Evolutionary conservation across 768 basidiomycete species (phyloP).

Genomic region (Scleroderma bovista): DNA sequence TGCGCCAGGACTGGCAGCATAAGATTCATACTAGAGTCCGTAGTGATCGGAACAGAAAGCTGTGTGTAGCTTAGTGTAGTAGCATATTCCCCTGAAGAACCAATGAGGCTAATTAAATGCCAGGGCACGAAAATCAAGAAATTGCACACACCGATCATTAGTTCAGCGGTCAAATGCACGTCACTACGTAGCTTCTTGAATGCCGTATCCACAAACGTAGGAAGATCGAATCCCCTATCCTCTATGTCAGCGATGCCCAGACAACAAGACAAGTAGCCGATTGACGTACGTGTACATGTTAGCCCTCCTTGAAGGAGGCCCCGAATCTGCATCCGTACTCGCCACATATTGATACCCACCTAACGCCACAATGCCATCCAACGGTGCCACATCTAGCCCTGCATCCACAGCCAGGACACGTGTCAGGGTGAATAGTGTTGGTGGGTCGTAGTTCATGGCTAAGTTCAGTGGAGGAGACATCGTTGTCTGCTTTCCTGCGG

Average conservation of each 20-base stretch:
- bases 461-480: conserved; percentile 54
- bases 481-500: conserved; percentile 48
- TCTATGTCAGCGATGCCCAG: conserved; percentile 1
- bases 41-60: conserved; percentile 46
- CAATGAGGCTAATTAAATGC: conserved; percentile 4
- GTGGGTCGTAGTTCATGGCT: conserved; percentile 63
- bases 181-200: conserved; percentile 63
- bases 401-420: conserved; percentile 62
- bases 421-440: conserved; percentile 64
- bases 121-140: background rate
- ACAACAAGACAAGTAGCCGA: background rate
- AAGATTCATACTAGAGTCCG: conserved; percentile 56
- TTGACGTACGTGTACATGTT: conserved; percentile 49
- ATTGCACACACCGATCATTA: conserved; percentile 46
- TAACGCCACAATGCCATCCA: conserved; percentile 60
- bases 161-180: conserved; percentile 47
- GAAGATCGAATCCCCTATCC: conserved; percentile 54
- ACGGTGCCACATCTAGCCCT: conserved; percentile 50
- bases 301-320: conserved; percentile 30
- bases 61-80: conserved; percentile 64
- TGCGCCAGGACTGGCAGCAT: conserved; percentile 66
- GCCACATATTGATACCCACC: conserved; percentile 61
- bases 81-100: conserved; percentile 48
- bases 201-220: conserved; percentile 56
- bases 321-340: conserved; percentile 28